These are phyloP conservation scores for Camelina sativa DNA, from an alignment of 345 rosid genomes.

Conservation along the genomic window DNA sequence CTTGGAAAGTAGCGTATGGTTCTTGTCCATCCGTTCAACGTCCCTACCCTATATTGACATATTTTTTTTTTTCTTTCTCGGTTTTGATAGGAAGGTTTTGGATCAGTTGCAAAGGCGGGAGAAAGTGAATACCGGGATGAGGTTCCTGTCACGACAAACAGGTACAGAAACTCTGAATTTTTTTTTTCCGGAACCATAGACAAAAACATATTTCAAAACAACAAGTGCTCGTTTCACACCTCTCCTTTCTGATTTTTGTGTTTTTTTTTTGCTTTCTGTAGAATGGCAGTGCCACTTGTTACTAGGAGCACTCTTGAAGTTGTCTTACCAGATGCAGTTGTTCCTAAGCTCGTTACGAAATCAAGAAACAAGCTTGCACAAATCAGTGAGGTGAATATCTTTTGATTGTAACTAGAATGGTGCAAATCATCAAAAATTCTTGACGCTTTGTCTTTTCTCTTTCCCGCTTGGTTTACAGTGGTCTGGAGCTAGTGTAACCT, in stretches of 20 bases:
- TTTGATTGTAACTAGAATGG: conserved; percentile 12
- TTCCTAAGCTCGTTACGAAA: conserved; percentile 84
- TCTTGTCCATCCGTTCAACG: conserved; percentile 14
- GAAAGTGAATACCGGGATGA: conserved; percentile 82
- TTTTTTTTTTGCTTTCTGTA: conserved; percentile 30
- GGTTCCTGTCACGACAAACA: conserved; percentile 54
- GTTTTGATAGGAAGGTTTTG: conserved; percentile 61
- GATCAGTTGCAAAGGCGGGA: conserved; percentile 54
- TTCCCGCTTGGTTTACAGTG: conserved; percentile 52
- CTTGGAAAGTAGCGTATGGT: conserved; percentile 9
- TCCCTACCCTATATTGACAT: conserved; percentile 14
- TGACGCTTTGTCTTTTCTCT: conserved; percentile 3
- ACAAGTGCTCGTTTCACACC: conserved; percentile 4
- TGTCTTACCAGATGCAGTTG: conserved; percentile 81
- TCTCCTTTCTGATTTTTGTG: not conserved
- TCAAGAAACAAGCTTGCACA: conserved; percentile 90
- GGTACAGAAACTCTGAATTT: conserved; percentile 58
- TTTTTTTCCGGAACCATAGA: not conserved
- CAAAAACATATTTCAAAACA: not conserved
- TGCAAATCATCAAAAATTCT: conserved; percentile 9
- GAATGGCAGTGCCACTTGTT: conserved; percentile 81
- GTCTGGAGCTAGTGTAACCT: conserved; percentile 88
- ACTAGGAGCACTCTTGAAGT: conserved; percentile 96
- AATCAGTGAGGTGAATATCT: conserved; percentile 79
- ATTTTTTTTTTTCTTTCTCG: conserved; percentile 9